A percentile compares a stretch with the other conserved stretches of the same genome.
phyloP scores from a whole-genome alignment of 352 stramenopile species.

The Phytophthora cactorum region DNA sequence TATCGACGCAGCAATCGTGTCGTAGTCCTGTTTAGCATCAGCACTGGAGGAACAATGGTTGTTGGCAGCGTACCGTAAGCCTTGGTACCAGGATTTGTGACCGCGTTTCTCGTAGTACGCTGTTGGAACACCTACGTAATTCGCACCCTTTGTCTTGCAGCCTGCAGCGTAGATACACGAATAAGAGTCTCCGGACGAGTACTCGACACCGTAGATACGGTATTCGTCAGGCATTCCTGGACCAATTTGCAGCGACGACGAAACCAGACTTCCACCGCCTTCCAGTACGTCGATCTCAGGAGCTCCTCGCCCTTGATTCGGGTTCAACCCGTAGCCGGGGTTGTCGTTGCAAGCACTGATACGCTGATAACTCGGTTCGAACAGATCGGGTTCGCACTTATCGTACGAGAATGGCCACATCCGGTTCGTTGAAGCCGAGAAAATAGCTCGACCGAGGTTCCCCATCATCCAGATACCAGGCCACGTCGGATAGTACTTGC shows the following conservation, averaged over 20 bases:
- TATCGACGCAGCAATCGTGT: constrained; percentile 18
- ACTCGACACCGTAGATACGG: constrained; percentile 48
- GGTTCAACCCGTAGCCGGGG: constrained; percentile 91
- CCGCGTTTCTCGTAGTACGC: constrained; percentile 44
- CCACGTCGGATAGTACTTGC: constrained; percentile 78
- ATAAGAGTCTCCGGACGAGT: constrained; percentile 25
- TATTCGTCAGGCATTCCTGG: constrained; percentile 70
- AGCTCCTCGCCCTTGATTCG: constrained; percentile 80
- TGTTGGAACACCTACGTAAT: constrained; percentile 39
- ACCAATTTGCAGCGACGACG: constrained; percentile 89
- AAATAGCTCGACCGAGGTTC: constrained; percentile 93
- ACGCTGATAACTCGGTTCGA: constrained; percentile 46
- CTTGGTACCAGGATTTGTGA: constrained; percentile 69
- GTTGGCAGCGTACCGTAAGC: constrained; percentile 58
- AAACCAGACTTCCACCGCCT: constrained; percentile 80
- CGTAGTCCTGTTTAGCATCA: constrained; percentile 23
- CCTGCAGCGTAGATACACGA: constrained; percentile 46
- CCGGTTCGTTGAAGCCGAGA: constrained; percentile 89
- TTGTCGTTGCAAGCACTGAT: constrained; percentile 85
- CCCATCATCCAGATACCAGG: constrained; percentile 94
- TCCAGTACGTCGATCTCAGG: constrained; percentile 97
- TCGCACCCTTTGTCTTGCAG: constrained; percentile 57
- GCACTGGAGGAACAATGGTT: constrained; percentile 38
- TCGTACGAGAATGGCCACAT: constrained; percentile 96
- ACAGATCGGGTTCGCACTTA: constrained; percentile 71